Evolutionary conservation across 2,329 filamentous ascomycete species (phyloP), one percentile per base, ranked within the genome.

Genomic region (Sporothrix humicola): DNA sequence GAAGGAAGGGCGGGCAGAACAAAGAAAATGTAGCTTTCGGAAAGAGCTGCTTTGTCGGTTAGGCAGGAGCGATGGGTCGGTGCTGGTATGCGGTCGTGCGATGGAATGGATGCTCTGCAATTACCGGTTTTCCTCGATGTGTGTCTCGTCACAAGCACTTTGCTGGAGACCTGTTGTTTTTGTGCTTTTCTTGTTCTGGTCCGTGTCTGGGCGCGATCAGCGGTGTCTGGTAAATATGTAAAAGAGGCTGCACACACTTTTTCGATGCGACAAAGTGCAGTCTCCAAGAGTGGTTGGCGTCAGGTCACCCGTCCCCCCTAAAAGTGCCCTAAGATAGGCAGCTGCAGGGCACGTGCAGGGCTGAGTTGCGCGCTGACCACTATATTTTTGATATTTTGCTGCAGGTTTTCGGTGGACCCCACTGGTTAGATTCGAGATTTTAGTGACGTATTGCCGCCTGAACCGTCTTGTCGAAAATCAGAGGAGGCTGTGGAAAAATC

Each of bases 381-480:
- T 20, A 15, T 58, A n/a, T 3, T 26, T 12, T 26, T 4, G n/a
- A 26, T 12, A 26, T 5, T 65, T 26, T 48, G 61, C 15, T 26
- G 61, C 61, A 46, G 58, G 61, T 6, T 48, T 26, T 44, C 15
- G 61, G 4, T 37, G 31, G 37, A 5, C 42, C 42, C 20, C 42
- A 48, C 42, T 5, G 61, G 56, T 13, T 26, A 44, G 42, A 37
- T 37, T 37, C 31, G 3, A 37, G 31, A 37, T 12, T 63, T 44
- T 63, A 44, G 65, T 73, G 72, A 70, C 72, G 65, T 73, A 70
- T 50, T 63, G 72, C 61, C 42, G n/a, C 61, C 42, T 15, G 20
- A 48, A 26, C 61, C 42, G 42, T 37, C 31, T 37, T 37, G 59
- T 63, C 37, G 59, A 46, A 13, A 44, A n/a, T 52, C 12, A 17